Evolutionary conservation across 495 filamentous ascomycete species (phyloP).

Genomic region (Penicillium samsonianum): DNA sequence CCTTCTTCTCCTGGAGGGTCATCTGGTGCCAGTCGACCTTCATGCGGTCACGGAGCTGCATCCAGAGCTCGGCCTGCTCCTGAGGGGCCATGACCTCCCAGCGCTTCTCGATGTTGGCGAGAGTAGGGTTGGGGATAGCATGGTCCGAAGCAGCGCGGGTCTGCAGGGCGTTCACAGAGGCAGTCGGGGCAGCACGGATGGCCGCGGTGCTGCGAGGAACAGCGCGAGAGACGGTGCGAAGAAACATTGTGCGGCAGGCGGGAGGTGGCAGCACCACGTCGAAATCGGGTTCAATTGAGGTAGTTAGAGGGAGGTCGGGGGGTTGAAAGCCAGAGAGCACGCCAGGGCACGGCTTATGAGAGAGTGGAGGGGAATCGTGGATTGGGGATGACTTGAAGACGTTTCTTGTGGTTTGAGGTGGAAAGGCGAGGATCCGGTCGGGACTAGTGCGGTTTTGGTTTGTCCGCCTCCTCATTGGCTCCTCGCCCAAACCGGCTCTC

Average conservation of each 20-base stretch:
- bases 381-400: conserved; percentile 40
- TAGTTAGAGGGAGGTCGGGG: conserved; percentile 22
- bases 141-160: conserved; percentile 70
- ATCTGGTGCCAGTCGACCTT: conserved; percentile 94
- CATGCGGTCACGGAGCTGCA: conserved; percentile 96
- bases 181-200: conserved; percentile 44
- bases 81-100: conserved; percentile 96
- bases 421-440: conserved; percentile 46
- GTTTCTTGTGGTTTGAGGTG: conserved; percentile 48
- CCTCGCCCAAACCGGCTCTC: conserved; percentile 19
- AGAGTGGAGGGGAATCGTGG: conserved; percentile 43
- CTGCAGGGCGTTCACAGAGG: conserved; percentile 52
- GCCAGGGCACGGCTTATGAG: conserved; percentile 27
- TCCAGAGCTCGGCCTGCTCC: conserved; percentile 99
- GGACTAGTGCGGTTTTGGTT: conserved; percentile 42
- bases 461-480: conserved; percentile 42
- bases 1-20: conserved; percentile 96
- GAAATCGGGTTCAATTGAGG: conserved; percentile 35
- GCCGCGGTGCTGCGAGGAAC: conserved; percentile 49
- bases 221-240: conserved; percentile 48
- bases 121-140: conserved; percentile 95
- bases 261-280: conserved; percentile 37
- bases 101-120: conserved; percentile 98
- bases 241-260: conserved; percentile 50
- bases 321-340: conserved; percentile 27